Percentiles rank a stretch among this genome's conserved stretches.
These are phyloP conservation scores for Canavalia ensiformis DNA, from an alignment of 306 rosid species.

Conservation along the genomic window DNA sequence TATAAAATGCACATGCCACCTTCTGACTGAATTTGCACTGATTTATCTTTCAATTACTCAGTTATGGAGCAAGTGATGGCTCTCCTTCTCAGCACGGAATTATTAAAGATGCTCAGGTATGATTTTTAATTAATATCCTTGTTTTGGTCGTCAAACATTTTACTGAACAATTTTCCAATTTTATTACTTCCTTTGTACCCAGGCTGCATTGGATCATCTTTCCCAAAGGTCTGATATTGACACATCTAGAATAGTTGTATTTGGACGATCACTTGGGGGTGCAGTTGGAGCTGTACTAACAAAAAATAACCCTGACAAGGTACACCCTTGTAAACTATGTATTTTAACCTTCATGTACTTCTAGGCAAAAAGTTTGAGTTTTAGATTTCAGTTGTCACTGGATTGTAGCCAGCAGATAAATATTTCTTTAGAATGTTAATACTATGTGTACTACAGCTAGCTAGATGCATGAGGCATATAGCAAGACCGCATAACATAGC, in stretches of 20 bases:
- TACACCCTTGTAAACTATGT: constrained; percentile 44
- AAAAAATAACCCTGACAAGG: constrained; percentile 94
- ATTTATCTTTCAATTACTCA: constrained; percentile 48
- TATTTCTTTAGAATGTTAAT: constrained; percentile 23
- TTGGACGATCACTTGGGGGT: constrained; percentile 99
- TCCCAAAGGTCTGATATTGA: constrained; percentile 93
- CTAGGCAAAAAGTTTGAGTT: constrained; percentile 25
- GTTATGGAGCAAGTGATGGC: constrained; percentile 99
- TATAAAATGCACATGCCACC: constrained; percentile 28
- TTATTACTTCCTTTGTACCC: constrained; percentile 41
- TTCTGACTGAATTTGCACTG: constrained; percentile 46
- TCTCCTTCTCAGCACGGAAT: constrained; percentile 98
- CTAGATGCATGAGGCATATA: constrained; percentile 31
- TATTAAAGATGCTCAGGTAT: constrained; percentile 92
- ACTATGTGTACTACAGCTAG: constrained; percentile 11
- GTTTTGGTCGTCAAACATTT: constrained; percentile 20
- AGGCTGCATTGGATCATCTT: constrained; percentile 99
- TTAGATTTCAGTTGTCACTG: constrained; percentile 16
- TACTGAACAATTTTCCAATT: not conserved
- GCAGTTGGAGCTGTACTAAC: constrained; percentile 97
- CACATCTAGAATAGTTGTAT: constrained; percentile 87
- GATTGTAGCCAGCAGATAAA: not conserved
- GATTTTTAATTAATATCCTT: constrained; percentile 29
- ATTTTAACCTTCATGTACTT: not conserved
- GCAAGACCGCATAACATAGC: constrained; percentile 27